Conservation (phyloP, 371 early-diverging fungal species). For the Mortierella sp. region DNA sequence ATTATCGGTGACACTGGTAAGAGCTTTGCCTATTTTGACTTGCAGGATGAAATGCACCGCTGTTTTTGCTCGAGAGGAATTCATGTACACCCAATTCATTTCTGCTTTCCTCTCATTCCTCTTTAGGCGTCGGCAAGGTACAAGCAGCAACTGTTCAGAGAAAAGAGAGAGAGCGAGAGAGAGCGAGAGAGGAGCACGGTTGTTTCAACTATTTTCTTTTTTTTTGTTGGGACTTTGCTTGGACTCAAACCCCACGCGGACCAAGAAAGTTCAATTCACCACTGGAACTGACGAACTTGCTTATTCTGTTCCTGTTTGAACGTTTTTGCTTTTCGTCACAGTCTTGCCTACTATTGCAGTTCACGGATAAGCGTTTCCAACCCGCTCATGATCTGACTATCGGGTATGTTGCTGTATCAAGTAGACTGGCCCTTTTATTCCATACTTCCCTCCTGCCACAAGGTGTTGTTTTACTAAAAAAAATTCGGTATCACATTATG, state of each 20-base stretch:
- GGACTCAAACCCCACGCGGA: slow-evolving; percentile 2
- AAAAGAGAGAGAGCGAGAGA: not conserved
- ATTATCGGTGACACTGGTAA: slow-evolving; percentile 88
- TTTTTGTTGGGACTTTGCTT: slow-evolving; percentile 2
- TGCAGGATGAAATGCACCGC: too few species aligned
- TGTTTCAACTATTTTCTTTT: not conserved
- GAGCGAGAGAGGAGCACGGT: not conserved
- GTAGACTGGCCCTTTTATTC: slow-evolving; percentile 1
- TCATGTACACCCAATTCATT: not conserved
- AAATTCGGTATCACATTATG: not conserved
- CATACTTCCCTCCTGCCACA: not conserved
- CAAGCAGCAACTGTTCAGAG: not conserved
- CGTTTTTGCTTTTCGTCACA: slow-evolving; percentile 39
- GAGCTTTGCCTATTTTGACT: not conserved
- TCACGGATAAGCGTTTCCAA: slow-evolving; percentile 86
- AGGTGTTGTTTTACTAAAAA: not conserved
- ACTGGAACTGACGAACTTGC: slow-evolving; percentile 4
- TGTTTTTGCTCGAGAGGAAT: too few species aligned
- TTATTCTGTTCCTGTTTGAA: not conserved
- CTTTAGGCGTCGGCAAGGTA: slow-evolving; percentile 83
- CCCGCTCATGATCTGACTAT: slow-evolving; percentile 90
- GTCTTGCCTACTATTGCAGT: slow-evolving; percentile 87
- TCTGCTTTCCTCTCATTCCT: not conserved
- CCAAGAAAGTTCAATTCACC: not conserved
- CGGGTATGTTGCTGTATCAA: slow-evolving; percentile 62